These are phyloP conservation scores for Hypoxylon sp. DNA, from an alignment of 2,329 filamentous ascomycete species.

Conservation along the genomic window DNA sequence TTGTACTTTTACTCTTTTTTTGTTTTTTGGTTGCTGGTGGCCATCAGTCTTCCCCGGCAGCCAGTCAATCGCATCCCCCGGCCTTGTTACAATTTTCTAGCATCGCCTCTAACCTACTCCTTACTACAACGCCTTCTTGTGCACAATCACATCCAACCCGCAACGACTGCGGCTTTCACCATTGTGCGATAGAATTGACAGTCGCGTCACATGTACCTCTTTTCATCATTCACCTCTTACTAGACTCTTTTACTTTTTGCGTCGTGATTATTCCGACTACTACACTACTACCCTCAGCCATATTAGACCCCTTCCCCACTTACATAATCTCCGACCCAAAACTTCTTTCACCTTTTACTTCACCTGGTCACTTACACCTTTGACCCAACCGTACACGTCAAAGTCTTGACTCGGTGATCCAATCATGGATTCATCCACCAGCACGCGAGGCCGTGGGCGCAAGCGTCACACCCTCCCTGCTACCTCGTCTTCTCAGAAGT, in stretches of 20 bases:
- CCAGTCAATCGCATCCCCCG: conserved; percentile 12
- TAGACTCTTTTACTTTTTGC: conserved; percentile 1
- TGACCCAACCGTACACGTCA: conserved; percentile 27
- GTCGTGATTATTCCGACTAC: conserved; percentile 21
- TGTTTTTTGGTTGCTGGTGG: conserved; percentile 7
- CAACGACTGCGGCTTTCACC: neutral
- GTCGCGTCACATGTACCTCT: neutral
- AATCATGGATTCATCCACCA: conserved; percentile 52
- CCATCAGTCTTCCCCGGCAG: conserved; percentile 20
- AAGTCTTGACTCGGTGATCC: conserved; percentile 7
- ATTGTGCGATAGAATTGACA: neutral
- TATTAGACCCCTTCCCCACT: conserved; percentile 50
- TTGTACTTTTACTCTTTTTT: neutral
- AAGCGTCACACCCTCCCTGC: conserved; percentile 50
- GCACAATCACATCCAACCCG: conserved; percentile 3
- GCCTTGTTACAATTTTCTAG: conserved; percentile 34
- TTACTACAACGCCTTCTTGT: conserved; percentile 17
- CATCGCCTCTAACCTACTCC: neutral
- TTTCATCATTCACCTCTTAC: conserved; percentile 8
- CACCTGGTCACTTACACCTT: conserved; percentile 19
- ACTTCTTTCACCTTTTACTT: conserved; percentile 45
- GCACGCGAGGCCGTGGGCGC: conserved; percentile 50
- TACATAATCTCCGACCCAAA: conserved; percentile 55
- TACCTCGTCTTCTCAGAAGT: conserved; percentile 37
- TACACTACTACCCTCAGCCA: conserved; percentile 18